Base-by-base conservation (phyloP, 1,139 yeast genomes). In the Pneumocystis oryctolagi region DNA sequence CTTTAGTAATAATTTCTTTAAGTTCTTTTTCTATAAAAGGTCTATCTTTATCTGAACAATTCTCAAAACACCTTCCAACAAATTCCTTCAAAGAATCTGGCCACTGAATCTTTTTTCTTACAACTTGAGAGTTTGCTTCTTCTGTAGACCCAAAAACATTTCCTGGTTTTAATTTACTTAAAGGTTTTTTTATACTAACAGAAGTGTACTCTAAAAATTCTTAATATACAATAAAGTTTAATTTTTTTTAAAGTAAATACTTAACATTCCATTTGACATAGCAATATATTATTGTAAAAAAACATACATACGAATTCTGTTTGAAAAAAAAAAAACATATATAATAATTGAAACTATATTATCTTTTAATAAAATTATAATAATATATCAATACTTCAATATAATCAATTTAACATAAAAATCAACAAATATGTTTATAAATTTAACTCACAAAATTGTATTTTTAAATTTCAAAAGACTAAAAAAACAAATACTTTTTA, bases 61-160 rank as follows among this genome's bases (percentile, higher is more conserved):
- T 73, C 12, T 73, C 71, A 65, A 81, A 80, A 60, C 82, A 77
- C 9, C 75, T 68, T 25, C 76, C 75, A 6, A 82, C 82, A 68
- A 81, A 83, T 40, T 71, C 69, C 69, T 75, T 81, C 62, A 80
- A 73, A 2, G 77, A 69, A 16, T 72, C 76, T 0, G 85, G 84
- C 84, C 84, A 80, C 61, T 70, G 69, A 12, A 67, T 62, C 40
- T 58, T 62, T 31, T 47, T 47, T 47, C 55, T 47, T 25, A 9
- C 31, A 25, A 12, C 5, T 12, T 47, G 55, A 25, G 55, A 47
- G 25, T n/a, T 47, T 47, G 55, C 16, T 47, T 47, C 55, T n/a
- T 47, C 55, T 6, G 31, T 47, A n/a, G 55, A 25, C 16, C 28
- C 55, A 25, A 47, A 47, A 47, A 47, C 55, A 47, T 47, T 47